Evolutionary conservation across 1,139 yeast species (phyloP).

Genomic region (Petasospora fabianii): DNA sequence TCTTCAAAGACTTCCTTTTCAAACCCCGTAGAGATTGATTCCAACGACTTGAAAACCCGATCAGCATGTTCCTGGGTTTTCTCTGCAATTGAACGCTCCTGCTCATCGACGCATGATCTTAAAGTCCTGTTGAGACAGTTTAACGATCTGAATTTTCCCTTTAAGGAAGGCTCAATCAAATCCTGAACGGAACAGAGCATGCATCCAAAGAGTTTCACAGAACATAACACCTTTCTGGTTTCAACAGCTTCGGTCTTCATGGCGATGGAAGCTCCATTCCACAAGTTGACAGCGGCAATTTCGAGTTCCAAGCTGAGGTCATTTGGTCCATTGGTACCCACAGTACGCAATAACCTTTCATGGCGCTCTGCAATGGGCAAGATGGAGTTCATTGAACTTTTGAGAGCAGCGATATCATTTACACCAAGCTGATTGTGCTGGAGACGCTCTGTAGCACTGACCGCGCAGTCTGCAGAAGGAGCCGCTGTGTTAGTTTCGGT

Average conservation of each 20-base stretch:
- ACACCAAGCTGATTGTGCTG: conserved; percentile 11
- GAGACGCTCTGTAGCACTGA: conserved; percentile 12
- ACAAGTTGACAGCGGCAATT: conserved; percentile 24
- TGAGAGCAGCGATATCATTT: conserved; percentile 17
- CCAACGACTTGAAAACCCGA: conserved; percentile 18
- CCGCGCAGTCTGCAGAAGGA: conserved; percentile 16
- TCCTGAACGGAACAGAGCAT: conserved; percentile 29
- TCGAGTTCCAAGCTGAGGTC: conserved; percentile 3
- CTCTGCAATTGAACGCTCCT: conserved; percentile 11
- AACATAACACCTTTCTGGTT: conserved; percentile 13
- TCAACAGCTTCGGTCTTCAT: conserved; percentile 16
- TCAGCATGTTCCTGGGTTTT: conserved; percentile 24
- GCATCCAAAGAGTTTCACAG: conserved; percentile 27
- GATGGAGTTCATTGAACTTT: conserved; percentile 19
- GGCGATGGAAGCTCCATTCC: conserved; percentile 29
- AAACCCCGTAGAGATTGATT: conserved; percentile 12
- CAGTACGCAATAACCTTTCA: conserved; percentile 20
- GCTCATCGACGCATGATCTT: conserved; percentile 20
- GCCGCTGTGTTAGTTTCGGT: neutral
- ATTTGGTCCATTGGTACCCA: conserved; percentile 13
- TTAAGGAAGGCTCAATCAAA: conserved; percentile 16
- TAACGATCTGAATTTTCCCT: conserved; percentile 25
- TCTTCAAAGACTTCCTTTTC: conserved; percentile 8
- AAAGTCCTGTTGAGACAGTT: conserved; percentile 24
- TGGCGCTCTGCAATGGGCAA: conserved; percentile 24